Evolutionary conservation across 768 basidiomycete genomes (phyloP).

Genomic region (Crassisporium funariophilum): DNA sequence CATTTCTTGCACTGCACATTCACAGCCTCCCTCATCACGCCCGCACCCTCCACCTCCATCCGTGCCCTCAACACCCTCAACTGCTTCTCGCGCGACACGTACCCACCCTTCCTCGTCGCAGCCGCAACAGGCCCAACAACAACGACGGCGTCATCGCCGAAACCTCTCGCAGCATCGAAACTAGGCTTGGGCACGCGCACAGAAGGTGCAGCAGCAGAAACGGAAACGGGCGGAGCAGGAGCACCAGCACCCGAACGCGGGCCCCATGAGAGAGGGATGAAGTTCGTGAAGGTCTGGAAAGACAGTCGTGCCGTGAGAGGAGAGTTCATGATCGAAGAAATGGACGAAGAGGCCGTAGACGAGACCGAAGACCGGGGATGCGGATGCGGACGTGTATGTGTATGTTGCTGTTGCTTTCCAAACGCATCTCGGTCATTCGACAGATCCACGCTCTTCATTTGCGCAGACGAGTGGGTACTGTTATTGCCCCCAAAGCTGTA

Average conservation of each 20-base stretch:
- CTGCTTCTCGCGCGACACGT: conserved; percentile 67
- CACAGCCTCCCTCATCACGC: conserved; percentile 28
- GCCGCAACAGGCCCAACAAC: background rate
- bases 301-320: conserved; percentile 59
- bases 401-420: conserved; percentile 16
- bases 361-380: conserved; percentile 6
- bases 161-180: background rate
- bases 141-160: conserved; percentile 10
- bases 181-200: background rate
- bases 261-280: conserved; percentile 44
- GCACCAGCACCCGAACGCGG: background rate
- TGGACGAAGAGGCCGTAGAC: conserved; percentile 31
- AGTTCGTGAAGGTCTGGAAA: conserved; percentile 60
- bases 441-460: conserved; percentile 42
- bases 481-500: conserved; percentile 7
- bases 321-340: conserved; percentile 50
- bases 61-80: conserved; percentile 61
- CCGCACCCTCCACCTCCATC: conserved; percentile 44
- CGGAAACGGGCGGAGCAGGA: background rate
- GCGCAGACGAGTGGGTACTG: conserved; percentile 24
- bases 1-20: conserved; percentile 42
- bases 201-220: conserved; percentile 2
- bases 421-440: conserved; percentile 34
- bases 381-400: conserved; percentile 7
- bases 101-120: conserved; percentile 26